Evolutionary conservation across 306 rosid genomes (phyloP).

Genomic region (barrel medic (Medicago truncatula)): MtrunA17r5.0-ANR NC_053043.1:39756501-39757000

Average conservation of each 20-base stretch:
- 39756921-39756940: conserved; percentile 34
- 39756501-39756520: conserved; percentile 21
- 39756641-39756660: conserved; percentile 34
- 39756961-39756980: conserved; percentile 26
- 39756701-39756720: conserved; percentile 53
- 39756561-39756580: conserved; percentile 76
- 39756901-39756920: conserved; percentile 33
- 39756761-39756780: conserved; percentile 47
- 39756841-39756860: conserved; percentile 66
- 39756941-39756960: conserved; percentile 27
- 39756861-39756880: conserved; percentile 50
- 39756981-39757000: not conserved
- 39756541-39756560: conserved; percentile 35
- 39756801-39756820: conserved; percentile 43
- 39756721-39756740: conserved; percentile 77
- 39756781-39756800: conserved; percentile 45
- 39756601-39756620: conserved; percentile 56
- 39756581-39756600: conserved; percentile 53
- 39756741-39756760: conserved; percentile 64
- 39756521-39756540: not conserved
- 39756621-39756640: conserved; percentile 44
- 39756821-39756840: conserved; percentile 42
- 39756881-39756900: conserved; percentile 16
- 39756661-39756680: conserved; percentile 22
- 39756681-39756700: conserved; percentile 56